phyloP scores from a whole-genome alignment of 75 land plant genomes.

The Cupressus sempervirens region DNA sequence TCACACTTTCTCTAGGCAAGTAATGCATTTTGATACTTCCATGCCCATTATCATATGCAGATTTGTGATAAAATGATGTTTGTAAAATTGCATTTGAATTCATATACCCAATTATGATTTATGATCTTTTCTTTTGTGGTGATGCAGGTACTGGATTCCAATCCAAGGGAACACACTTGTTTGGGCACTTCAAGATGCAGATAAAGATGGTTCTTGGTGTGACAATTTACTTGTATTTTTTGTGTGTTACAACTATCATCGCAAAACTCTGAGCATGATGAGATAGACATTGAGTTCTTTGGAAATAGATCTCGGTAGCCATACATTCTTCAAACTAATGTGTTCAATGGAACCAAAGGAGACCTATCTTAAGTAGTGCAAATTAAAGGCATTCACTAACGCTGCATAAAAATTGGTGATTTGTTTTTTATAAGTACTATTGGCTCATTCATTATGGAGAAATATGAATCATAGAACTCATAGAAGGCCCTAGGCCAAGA shows the following conservation, averaged over 20 bases:
- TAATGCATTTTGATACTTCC: neutral
- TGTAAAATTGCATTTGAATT: no score
- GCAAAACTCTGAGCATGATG: constrained; percentile 60
- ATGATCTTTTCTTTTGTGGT: neutral
- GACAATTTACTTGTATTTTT: neutral
- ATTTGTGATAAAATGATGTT: neutral
- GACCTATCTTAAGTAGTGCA: no score
- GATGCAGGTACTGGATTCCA: constrained; percentile 57
- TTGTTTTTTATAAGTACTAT: no score
- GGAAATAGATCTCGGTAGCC: no score
- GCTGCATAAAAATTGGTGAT: no score
- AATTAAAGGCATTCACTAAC: no score
- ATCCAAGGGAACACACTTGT: constrained; percentile 52
- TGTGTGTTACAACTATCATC: constrained; percentile 55
- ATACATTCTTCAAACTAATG: constrained; percentile 65
- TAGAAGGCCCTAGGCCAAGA: neutral
- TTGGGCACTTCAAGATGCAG: constrained; percentile 71
- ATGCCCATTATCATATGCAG: neutral
- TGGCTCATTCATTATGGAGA: neutral
- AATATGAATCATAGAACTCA: neutral
- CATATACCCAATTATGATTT: neutral
- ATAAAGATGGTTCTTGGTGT: constrained; percentile 56
- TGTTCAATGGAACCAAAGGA: constrained; percentile 62
- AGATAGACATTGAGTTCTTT: constrained; percentile 76
- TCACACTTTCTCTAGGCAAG: constrained; percentile 46